Percentiles rank a stretch among this genome's conserved stretches.
These are phyloP conservation scores for Fusarium sororula DNA, from an alignment of 2,329 filamentous ascomycete species.

Conservation along the genomic window DNA sequence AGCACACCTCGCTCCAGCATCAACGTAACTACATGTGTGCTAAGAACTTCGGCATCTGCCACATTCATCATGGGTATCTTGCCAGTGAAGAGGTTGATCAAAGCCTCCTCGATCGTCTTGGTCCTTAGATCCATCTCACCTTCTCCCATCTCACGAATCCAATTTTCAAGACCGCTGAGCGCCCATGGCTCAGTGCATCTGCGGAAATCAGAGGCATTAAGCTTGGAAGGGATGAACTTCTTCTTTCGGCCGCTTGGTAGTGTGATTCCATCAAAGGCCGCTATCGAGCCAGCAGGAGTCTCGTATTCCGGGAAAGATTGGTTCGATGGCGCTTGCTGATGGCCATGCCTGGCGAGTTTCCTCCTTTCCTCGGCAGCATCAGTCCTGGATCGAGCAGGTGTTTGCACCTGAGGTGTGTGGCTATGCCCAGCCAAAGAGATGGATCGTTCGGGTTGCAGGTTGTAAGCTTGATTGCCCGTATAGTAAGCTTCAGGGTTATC, in stretches of 20 bases:
- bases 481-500: constrained; percentile 63
- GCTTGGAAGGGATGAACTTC: constrained; percentile 86
- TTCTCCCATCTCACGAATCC: constrained; percentile 90
- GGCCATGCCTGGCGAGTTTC: constrained; percentile 60
- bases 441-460: constrained; percentile 70
- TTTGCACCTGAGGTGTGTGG: constrained; percentile 78
- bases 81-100: constrained; percentile 88
- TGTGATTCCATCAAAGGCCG: constrained; percentile 81
- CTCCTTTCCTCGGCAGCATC: constrained; percentile 82
- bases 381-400: constrained; percentile 92
- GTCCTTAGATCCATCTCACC: constrained; percentile 88
- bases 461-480: constrained; percentile 47
- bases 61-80: constrained; percentile 99
- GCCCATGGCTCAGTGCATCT: constrained; percentile 93
- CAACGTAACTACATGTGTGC: constrained; percentile 76
- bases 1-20: constrained; percentile 85
- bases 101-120: constrained; percentile 84
- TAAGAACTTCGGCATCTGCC: constrained; percentile 90
- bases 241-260: constrained; percentile 81
- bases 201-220: constrained; percentile 82
- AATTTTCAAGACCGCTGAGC: constrained; percentile 83
- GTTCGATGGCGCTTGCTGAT: constrained; percentile 60
- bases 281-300: constrained; percentile 61
- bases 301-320: constrained; percentile 67
- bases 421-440: constrained; percentile 86